Percentiles rank a stretch among this genome's conserved stretches.
These are phyloP conservation scores for Aureobasidium sp. DNA, from an alignment of 2,329 filamentous ascomycete species.

Conservation along the genomic window DNA sequence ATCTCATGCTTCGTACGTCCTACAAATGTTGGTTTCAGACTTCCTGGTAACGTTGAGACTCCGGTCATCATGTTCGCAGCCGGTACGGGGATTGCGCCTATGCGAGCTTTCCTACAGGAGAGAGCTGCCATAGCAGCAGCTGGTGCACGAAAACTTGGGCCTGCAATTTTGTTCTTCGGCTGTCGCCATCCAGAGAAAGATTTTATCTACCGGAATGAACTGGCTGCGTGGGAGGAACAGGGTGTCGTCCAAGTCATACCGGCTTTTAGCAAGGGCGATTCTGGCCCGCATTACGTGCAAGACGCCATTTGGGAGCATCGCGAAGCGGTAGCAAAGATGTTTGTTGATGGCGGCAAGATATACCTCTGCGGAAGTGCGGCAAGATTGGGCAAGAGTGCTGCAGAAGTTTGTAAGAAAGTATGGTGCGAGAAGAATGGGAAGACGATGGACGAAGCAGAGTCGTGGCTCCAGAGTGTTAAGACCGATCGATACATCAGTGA, in stretches of 20 bases:
- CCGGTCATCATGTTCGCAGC: constrained; percentile 49
- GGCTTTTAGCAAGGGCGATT: background rate
- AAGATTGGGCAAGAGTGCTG: constrained; percentile 38
- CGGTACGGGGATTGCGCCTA: constrained; percentile 46
- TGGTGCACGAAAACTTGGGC: constrained; percentile 31
- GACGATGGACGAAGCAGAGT: constrained; percentile 33
- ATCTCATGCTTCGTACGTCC: constrained; percentile 32
- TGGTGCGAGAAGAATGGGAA: constrained; percentile 34
- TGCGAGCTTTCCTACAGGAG: constrained; percentile 39
- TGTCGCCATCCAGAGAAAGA: constrained; percentile 20
- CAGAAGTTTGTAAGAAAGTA: constrained; percentile 35
- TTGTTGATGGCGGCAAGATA: constrained; percentile 46
- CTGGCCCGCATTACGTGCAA: constrained; percentile 28
- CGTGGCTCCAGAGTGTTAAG: constrained; percentile 27
- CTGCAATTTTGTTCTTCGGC: constrained; percentile 38
- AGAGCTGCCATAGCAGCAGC: constrained; percentile 32
- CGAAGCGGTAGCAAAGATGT: constrained; percentile 31
- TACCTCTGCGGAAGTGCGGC: constrained; percentile 31
- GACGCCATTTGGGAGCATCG: constrained; percentile 30
- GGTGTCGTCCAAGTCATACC: background rate
- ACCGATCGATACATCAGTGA: constrained; percentile 38
- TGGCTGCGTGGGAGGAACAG: background rate
- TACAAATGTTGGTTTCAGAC: constrained; percentile 39
- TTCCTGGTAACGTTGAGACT: constrained; percentile 34
- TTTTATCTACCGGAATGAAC: background rate